phyloP scores from a whole-genome alignment of 1,284 basidiomycete species.

The Trichosporon coremiiforme region DNA sequence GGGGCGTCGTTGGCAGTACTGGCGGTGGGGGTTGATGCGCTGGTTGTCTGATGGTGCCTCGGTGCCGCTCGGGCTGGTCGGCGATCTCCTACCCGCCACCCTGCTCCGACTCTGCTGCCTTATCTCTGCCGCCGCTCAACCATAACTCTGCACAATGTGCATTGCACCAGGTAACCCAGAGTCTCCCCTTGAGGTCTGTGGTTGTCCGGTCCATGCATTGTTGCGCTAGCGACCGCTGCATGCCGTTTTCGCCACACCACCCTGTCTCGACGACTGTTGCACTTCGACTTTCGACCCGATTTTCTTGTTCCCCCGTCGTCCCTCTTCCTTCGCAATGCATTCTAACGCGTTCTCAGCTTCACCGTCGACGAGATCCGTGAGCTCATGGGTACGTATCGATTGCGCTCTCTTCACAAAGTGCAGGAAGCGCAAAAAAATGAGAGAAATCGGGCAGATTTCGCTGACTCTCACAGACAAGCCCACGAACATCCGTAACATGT shows the following conservation, averaged over 20 bases:
- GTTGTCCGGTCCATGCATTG: background rate
- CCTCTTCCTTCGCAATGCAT: background rate
- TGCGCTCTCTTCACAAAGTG: no score
- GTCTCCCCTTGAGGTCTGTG: background rate
- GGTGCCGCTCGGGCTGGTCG: background rate
- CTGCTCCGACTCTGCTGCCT: background rate
- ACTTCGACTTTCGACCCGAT: background rate
- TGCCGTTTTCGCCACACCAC: background rate
- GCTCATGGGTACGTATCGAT: slow-evolving; percentile 66
- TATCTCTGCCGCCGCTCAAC: background rate
- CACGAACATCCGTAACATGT: slow-evolving; percentile 79
- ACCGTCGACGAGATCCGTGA: slow-evolving; percentile 72
- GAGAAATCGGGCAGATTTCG: background rate
- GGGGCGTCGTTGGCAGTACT: background rate
- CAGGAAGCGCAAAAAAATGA: background rate
- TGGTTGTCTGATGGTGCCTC: background rate
- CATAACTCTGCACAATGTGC: background rate
- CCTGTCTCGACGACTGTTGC: background rate
- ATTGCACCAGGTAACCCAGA: background rate
- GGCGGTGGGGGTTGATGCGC: background rate
- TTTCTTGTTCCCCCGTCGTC: background rate
- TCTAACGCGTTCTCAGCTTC: slow-evolving; percentile 51
- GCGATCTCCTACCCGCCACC: background rate
- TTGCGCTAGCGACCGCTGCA: background rate
- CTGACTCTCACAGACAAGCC: slow-evolving; percentile 40